Conservation (phyloP, 169 alveolate genomes). For the Perkinsus olseni region DNA sequence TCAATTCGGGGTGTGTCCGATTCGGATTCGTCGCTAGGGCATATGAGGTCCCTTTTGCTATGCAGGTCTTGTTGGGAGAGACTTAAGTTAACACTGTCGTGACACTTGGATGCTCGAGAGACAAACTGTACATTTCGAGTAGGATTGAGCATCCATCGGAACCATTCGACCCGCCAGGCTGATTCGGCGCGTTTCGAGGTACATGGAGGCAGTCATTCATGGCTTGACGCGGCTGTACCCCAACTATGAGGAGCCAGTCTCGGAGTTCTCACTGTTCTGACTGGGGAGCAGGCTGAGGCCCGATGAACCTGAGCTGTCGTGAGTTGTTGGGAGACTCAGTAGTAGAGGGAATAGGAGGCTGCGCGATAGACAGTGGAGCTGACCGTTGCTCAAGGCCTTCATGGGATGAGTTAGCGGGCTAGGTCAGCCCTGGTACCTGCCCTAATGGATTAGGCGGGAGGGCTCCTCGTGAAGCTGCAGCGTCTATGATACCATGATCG, state of each 20-base stretch:
- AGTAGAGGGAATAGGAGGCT: too few species aligned
- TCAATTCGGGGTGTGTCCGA: too few species aligned
- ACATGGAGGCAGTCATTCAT: conserved; percentile 9
- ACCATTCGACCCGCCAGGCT: not conserved
- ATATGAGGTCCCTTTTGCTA: not conserved
- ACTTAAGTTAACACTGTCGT: not conserved
- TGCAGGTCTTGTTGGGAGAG: not conserved
- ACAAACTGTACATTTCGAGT: not conserved
- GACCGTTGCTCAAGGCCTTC: too few species aligned
- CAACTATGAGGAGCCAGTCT: not conserved
- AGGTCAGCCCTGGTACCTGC: too few species aligned
- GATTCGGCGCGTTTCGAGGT: not conserved
- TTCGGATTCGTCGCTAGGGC: not conserved
- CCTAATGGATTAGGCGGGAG: too few species aligned
- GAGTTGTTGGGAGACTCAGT: not conserved
- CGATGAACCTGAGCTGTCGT: too few species aligned
- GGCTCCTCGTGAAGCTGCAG: too few species aligned
- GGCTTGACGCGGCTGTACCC: conserved; percentile 5
- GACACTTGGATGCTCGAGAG: not conserved
- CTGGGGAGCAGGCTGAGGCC: not conserved
- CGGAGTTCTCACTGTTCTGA: conserved; percentile 11
- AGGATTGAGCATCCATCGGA: too few species aligned
- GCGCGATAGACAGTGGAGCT: too few species aligned
- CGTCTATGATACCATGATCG: too few species aligned
- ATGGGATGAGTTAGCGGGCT: too few species aligned